Percentiles rank a stretch among this genome's conserved stretches.
phyloP scores from a whole-genome alignment of 176 grass and related monocot genomes.

The Oryza meyeriana region DNA sequence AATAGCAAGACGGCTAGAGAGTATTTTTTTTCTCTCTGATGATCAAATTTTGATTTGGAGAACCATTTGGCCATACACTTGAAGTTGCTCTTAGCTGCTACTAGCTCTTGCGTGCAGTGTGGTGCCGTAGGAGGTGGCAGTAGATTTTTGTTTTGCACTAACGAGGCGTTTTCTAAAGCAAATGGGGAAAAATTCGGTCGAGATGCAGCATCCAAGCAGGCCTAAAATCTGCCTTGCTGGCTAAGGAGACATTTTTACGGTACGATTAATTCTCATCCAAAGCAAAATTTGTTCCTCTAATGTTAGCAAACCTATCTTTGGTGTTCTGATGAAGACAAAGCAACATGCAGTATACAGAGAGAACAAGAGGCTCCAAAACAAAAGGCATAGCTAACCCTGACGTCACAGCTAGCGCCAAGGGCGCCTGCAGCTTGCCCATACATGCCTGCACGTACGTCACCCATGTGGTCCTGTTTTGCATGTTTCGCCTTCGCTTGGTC shows the following conservation, averaged over 20 bases:
- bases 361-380: background rate
- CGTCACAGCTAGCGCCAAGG: background rate
- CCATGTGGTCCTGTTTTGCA: background rate
- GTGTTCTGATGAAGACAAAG: background rate
- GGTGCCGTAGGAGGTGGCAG: background rate
- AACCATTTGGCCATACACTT: no score
- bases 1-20: no score
- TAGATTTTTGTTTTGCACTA: background rate
- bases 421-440: background rate
- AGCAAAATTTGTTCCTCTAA: background rate
- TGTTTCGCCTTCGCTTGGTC: slow-evolving; percentile 4
- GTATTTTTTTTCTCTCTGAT: no score
- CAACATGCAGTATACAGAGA: background rate
- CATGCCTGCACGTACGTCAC: slow-evolving; percentile 17
- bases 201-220: background rate
- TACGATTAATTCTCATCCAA: background rate
- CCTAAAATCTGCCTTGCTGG: background rate
- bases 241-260: background rate
- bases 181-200: background rate
- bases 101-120: background rate
- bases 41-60: no score
- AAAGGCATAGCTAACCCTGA: background rate
- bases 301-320: background rate
- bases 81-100: background rate
- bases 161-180: background rate